These are phyloP conservation scores for Gymnopilus junonius DNA, from an alignment of 768 basidiomycete species.

Conservation along the genomic window DNA sequence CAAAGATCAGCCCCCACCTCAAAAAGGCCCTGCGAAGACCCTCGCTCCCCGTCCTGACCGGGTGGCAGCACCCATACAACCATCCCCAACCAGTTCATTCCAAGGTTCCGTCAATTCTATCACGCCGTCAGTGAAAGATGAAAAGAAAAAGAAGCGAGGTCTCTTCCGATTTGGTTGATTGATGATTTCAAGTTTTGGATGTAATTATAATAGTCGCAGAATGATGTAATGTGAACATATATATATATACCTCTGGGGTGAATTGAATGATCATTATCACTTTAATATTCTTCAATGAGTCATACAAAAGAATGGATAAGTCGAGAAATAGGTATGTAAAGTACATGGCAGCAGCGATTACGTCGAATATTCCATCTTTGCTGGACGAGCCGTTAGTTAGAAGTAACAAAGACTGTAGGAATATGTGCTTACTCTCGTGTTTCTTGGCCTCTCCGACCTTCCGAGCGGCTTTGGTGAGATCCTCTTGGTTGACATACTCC, in stretches of 20 bases:
- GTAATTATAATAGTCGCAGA: constrained; percentile 24
- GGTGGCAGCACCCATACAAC: constrained; percentile 41
- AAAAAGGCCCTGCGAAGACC: constrained; percentile 40
- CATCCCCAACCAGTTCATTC: constrained; percentile 59
- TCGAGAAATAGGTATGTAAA: constrained; percentile 12
- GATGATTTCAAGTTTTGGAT: not conserved
- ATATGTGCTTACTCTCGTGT: constrained; percentile 83
- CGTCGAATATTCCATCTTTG: constrained; percentile 58
- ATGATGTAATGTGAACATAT: constrained; percentile 16
- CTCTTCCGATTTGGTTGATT: constrained; percentile 64
- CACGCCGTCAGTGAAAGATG: constrained; percentile 45
- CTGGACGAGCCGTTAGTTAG: constrained; percentile 28
- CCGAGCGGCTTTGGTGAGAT: constrained; percentile 93
- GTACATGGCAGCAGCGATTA: constrained; percentile 29
- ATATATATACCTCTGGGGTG: constrained; percentile 16
- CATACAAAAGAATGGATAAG: not conserved
- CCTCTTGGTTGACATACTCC: constrained; percentile 92
- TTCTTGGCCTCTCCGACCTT: constrained; percentile 98
- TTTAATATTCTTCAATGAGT: not conserved
- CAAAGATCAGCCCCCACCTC: constrained; percentile 62
- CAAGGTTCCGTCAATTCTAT: constrained; percentile 46
- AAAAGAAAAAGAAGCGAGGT: constrained; percentile 80
- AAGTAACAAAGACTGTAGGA: not conserved
- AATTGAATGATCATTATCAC: constrained; percentile 3
- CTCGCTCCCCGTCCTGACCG: constrained; percentile 36